A percentile compares a stretch with the other conserved stretches of the same genome.
These are phyloP conservation scores for Pyricularia grisea DNA, from an alignment of 2,329 filamentous ascomycete genomes.

Conservation along the genomic window DNA sequence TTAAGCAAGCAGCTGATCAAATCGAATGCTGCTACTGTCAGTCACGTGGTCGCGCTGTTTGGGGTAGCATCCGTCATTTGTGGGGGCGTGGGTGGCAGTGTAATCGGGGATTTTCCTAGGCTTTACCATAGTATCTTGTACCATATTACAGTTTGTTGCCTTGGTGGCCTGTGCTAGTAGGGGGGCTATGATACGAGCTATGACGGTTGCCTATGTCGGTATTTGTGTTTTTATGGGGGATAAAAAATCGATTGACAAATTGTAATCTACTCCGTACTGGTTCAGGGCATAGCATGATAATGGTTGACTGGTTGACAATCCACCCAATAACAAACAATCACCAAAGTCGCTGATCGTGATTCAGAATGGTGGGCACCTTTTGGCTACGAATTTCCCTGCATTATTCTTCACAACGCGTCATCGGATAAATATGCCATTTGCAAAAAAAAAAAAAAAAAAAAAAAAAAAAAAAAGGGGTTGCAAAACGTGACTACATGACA, in stretches of 20 bases:
- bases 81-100: neutral
- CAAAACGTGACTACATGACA: too few species aligned
- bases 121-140: neutral
- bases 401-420: too few species aligned
- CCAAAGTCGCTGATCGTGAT: neutral
- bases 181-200: neutral
- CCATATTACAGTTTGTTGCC: neutral
- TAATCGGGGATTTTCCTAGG: neutral
- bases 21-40: too few species aligned
- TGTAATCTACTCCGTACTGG: too few species aligned
- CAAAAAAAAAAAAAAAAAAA: too few species aligned
- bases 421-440: too few species aligned
- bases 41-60: too few species aligned
- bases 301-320: neutral
- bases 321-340: neutral
- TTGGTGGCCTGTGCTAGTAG: neutral
- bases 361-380: neutral
- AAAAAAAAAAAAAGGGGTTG: too few species aligned
- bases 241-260: neutral
- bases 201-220: neutral
- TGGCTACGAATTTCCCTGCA: too few species aligned
- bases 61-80: neutral
- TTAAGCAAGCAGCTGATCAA: too few species aligned
- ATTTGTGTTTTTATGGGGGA: neutral
- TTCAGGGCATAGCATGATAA: neutral